Base-by-base conservation (phyloP, 306 rosid genomes). In the Astragalus glycyphyllos region DNA sequence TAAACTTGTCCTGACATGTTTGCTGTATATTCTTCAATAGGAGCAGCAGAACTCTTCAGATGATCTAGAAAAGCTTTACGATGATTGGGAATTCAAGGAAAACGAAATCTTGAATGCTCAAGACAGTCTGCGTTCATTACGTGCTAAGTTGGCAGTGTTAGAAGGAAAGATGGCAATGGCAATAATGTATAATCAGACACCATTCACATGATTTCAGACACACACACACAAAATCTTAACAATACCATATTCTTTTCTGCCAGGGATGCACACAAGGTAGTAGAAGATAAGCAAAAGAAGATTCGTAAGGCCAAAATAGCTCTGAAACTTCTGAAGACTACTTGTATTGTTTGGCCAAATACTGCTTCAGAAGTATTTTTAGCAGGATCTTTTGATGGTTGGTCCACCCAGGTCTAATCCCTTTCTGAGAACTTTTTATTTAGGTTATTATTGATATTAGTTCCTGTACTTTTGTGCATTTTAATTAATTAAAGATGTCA, bases 321-420 rank as follows among this genome's bases (percentile, higher is more conserved):
- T 76, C 58, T 81, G 76, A 79, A 60, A 35, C 58, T 81, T 67
- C 86, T 95, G 71, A 90, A 81, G 41, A 46, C 77, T 47, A 65
- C 87, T 69, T 80, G 83, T 79, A 77, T 95, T 71, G 85, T 87
- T 41, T 95, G 96, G 96, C 86, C 92, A 14, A 91, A 69, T 81
- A 53, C 80, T 54, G 99, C 96, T 77, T 82, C 96, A 4, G 90
- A 87, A 82, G 99, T 95, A 79, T 82, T 89, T 67, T 74, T 95
- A 49, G 75, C 68, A 4, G 99, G 97, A 68, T 95, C 99, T 26
- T 95, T 86, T 70, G 97, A 95, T 82, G 99, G 99, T 70, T 91
- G 99, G 97, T 77, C 91, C 34, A 71, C 85, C 58, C 83, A 89
- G 99, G 97, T 95, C 5, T 72, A 47, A 48, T 72, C 64, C 74